These are phyloP conservation scores for Ananas comosus DNA, from an alignment of 176 grass and related monocot genomes.

Conservation along the genomic window DNA sequence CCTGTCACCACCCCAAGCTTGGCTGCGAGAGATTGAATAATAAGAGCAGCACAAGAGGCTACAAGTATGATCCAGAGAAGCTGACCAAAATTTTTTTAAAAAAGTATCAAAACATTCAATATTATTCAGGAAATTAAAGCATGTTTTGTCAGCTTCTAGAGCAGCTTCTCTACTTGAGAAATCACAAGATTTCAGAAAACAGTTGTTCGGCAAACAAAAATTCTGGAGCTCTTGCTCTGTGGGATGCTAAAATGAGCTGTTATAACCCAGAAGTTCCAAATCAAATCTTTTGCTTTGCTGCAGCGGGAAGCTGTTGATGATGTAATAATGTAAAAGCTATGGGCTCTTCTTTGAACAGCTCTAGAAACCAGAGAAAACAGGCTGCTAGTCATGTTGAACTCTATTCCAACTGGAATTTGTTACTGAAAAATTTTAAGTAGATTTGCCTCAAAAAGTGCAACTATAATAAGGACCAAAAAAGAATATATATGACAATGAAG, in stretches of 20 bases:
- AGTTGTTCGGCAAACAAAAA: background rate
- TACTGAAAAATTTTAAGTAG: background rate
- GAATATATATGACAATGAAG: constrained; percentile 6
- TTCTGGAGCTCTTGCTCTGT: background rate
- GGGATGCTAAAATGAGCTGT: background rate
- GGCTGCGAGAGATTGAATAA: constrained; percentile 93
- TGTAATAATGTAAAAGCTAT: too few relatives aligned
- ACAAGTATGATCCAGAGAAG: constrained; percentile 98
- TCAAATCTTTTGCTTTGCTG: too few relatives aligned
- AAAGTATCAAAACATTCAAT: background rate
- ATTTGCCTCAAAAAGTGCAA: background rate
- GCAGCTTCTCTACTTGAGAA: background rate
- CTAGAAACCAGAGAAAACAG: too few relatives aligned
- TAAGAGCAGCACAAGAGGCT: constrained; percentile 89
- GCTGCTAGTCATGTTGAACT: too few relatives aligned
- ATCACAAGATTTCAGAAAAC: too few relatives aligned
- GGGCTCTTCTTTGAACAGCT: too few relatives aligned
- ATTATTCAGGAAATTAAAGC: background rate
- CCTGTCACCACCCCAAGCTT: constrained; percentile 94
- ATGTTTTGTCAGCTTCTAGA: background rate
- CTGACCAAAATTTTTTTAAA: constrained; percentile 34
- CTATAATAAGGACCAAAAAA: background rate
- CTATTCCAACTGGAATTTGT: too few relatives aligned
- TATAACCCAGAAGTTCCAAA: too few relatives aligned
- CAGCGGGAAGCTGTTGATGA: too few relatives aligned